phyloP scores from a whole-genome alignment of 1,284 basidiomycete genomes.

The Ceraceosorus bombacis region DNA sequence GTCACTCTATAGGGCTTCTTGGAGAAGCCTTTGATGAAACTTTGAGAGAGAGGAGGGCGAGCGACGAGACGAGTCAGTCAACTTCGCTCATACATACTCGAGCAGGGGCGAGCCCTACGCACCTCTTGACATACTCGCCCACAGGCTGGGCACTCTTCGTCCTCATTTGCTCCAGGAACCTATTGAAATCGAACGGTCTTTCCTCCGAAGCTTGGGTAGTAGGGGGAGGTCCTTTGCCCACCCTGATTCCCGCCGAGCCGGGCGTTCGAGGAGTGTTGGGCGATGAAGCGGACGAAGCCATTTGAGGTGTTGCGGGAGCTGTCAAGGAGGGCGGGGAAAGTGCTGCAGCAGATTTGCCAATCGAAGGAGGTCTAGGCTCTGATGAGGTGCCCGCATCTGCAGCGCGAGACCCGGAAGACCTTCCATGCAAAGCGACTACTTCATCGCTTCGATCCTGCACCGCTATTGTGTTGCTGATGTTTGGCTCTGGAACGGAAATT shows the following conservation, averaged over 20 bases:
- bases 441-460: too few species aligned
- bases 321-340: background rate
- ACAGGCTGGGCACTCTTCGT: constrained; percentile 42
- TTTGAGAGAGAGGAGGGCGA: constrained; percentile 7
- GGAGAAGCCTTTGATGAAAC: constrained; percentile 46
- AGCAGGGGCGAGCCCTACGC: background rate
- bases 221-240: constrained; percentile 38
- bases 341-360: too few species aligned
- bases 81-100: background rate
- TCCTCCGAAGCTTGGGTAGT: constrained; percentile 31
- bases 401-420: too few species aligned
- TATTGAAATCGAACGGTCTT: constrained; percentile 46
- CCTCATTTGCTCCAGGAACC: constrained; percentile 48
- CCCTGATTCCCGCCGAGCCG: constrained; percentile 17
- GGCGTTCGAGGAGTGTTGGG: background rate
- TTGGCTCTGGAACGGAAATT: too few species aligned
- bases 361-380: too few species aligned
- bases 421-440: too few species aligned
- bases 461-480: too few species aligned
- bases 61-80: background rate
- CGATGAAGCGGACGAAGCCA: background rate
- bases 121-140: constrained; percentile 42
- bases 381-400: too few species aligned
- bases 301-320: background rate
- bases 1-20: constrained; percentile 45